A percentile compares a stretch with the other conserved stretches of the same genome.
Evolutionary conservation across 306 rosid species (phyloP).

Genomic region (Dryas drummondii): DNA sequence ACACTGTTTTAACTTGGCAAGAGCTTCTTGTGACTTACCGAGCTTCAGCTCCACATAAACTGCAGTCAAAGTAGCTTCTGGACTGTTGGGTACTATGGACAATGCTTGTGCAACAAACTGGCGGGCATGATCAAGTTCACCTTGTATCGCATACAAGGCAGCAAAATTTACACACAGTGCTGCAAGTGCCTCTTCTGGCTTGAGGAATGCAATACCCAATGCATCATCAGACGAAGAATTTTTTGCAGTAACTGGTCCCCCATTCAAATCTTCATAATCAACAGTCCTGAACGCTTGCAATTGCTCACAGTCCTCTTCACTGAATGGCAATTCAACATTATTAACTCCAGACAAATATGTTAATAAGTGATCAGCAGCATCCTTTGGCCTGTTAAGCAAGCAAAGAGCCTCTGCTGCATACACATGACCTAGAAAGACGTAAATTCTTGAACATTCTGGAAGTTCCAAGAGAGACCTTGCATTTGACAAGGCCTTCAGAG

Average conservation of each 20-base stretch:
- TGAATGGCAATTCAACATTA: constrained; percentile 69
- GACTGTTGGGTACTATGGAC: constrained; percentile 68
- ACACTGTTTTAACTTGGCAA: constrained; percentile 69
- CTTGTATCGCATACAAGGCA: constrained; percentile 69
- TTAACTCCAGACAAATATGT: constrained; percentile 67
- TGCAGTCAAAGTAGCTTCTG: constrained; percentile 77
- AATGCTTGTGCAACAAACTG: constrained; percentile 63
- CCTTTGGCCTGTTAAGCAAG: constrained; percentile 79
- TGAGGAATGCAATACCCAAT: constrained; percentile 54
- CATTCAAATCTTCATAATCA: constrained; percentile 68
- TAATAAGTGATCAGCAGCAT: constrained; percentile 75
- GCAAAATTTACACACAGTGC: constrained; percentile 81
- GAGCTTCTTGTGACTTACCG: constrained; percentile 78
- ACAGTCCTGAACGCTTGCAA: constrained; percentile 53
- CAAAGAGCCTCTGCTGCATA: constrained; percentile 98
- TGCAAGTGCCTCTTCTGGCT: constrained; percentile 89
- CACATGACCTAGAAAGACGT: constrained; percentile 71
- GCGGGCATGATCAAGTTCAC: constrained; percentile 68
- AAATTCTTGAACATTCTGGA: constrained; percentile 85
- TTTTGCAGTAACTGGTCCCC: constrained; percentile 57
- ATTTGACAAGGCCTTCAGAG: constrained; percentile 63
- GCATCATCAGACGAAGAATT: constrained; percentile 44
- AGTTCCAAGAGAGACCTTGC: constrained; percentile 70
- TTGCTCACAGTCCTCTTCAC: constrained; percentile 69
- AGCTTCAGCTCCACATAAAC: constrained; percentile 78